Conservation (phyloP, 2,329 filamentous ascomycete species). For the Apiospora hydei region DNA sequence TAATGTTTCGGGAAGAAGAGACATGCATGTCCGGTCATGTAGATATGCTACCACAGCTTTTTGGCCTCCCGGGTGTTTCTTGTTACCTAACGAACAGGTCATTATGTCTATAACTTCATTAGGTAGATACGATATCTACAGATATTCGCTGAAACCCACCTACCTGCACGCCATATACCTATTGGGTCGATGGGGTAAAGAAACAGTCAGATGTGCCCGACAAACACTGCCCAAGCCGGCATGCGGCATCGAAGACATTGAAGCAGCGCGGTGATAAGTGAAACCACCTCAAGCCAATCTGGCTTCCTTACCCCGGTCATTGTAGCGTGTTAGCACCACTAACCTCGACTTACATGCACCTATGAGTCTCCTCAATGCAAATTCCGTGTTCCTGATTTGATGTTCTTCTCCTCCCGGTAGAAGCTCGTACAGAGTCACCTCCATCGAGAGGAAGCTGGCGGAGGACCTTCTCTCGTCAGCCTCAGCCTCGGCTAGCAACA, state of each 20-base stretch:
- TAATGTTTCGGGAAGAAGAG: constrained; percentile 1
- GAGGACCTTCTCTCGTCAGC: constrained; percentile 4
- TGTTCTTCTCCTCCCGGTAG: neutral
- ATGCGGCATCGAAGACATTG: neutral
- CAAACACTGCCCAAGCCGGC: neutral
- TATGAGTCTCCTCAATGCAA: neutral
- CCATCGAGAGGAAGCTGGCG: neutral
- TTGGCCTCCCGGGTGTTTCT: neutral
- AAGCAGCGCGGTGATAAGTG: neutral
- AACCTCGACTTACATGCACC: constrained; percentile 8
- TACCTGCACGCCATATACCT: neutral
- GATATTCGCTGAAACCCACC: too few relatives aligned
- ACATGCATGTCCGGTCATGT: constrained; percentile 6
- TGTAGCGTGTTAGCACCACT: neutral
- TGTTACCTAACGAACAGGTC: neutral
- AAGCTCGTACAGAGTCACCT: neutral
- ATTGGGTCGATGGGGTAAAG: neutral
- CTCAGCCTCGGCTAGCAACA: constrained; percentile 5
- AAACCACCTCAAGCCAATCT: neutral
- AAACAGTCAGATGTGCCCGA: neutral
- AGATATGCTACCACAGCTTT: neutral
- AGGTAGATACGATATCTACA: too few relatives aligned
- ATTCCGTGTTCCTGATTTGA: neutral
- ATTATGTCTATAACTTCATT: neutral
- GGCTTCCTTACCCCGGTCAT: neutral